Base-by-base conservation (phyloP, 2,329 filamentous ascomycete genomes). In the Beauveria asiatica region DNA sequence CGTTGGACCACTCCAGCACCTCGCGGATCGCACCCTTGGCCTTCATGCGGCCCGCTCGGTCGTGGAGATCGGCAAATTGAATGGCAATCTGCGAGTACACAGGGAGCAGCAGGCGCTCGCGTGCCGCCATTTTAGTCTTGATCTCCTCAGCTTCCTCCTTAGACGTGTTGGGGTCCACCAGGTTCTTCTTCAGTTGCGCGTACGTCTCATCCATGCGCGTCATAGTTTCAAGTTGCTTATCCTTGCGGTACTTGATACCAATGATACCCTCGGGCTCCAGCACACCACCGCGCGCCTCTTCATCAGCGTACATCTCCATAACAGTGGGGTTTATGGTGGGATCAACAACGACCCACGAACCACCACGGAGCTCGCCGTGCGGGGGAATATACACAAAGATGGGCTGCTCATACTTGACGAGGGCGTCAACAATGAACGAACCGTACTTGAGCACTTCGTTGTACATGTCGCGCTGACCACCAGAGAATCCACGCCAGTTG, bases 401-500 rank as follows among this genome's bases (percentile, higher is more conserved):
- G 59, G 94, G 94, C 81, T 99, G 94, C 81, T 99, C 90, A 72
- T 91, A 99, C 79, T 97, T 96, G 81, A 96, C 92, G 52, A 99
- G 87, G 59, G 93, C 93, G 70, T 99, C 94, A 67, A 99, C 94
- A 71, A 99, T 99, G 83, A 94, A 97, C 19, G 93, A 97, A 72
- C 94, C 94, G 71, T 99, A 99, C 82, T 99, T 99, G 76, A 99
- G 86, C 17, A 99, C 94, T 78, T 99, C 94, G 79, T 97, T 97
- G 86, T 95, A 99, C 94, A 99, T 99, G 78, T 99, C 94, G 68
- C 93, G 91, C 79, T 99, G 94, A 65, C 94, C 94, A 80, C 94
- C 94, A 67, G 94, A 99, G 90, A 99, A 99, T 81, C 94, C 94
- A 86, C 94, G 88, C 94, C 94, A 99, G 83, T 99, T 99, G 77